phyloP scores from a whole-genome alignment of 305 asterid species.

The Petunia hybrid region DNA sequence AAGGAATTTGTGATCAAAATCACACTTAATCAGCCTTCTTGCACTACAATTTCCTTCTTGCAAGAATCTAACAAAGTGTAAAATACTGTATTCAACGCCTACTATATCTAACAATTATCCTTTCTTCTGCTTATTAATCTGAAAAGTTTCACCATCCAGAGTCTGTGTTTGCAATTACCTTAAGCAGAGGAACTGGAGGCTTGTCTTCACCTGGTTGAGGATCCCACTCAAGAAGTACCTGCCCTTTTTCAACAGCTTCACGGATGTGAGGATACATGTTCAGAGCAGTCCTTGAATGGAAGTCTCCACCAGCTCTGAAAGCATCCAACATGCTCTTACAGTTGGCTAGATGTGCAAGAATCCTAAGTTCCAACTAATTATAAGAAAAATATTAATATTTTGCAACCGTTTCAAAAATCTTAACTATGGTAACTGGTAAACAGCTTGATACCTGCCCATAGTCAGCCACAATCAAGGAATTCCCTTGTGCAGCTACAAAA shows the following conservation, averaged over 20 bases:
- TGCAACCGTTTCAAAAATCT: constrained; percentile 31
- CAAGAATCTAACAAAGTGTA: constrained; percentile 8
- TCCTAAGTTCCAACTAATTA: constrained; percentile 95
- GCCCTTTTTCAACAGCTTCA: constrained; percentile 69
- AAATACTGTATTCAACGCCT: background rate
- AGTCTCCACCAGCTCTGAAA: constrained; percentile 98
- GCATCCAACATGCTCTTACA: constrained; percentile 97
- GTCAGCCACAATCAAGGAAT: constrained; percentile 95
- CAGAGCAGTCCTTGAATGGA: constrained; percentile 99
- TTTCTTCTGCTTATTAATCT: constrained; percentile 4
- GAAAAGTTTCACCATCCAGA: constrained; percentile 19
- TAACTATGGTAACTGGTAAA: background rate
- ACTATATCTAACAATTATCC: background rate
- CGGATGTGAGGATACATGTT: constrained; percentile 98
- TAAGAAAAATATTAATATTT: constrained; percentile 37
- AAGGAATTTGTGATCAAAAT: constrained; percentile 33
- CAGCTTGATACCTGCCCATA: constrained; percentile 83
- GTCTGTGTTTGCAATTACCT: constrained; percentile 54
- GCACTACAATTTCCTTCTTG: background rate
- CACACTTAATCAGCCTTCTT: constrained; percentile 8
- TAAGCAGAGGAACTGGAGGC: constrained; percentile 93
- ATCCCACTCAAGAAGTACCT: constrained; percentile 96
- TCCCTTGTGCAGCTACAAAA: constrained; percentile 93
- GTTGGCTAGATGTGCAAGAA: constrained; percentile 96
- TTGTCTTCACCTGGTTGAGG: constrained; percentile 86